Evolutionary conservation across 2,329 filamentous ascomycete species (phyloP).

Genomic region (Cercospora beticola): DNA sequence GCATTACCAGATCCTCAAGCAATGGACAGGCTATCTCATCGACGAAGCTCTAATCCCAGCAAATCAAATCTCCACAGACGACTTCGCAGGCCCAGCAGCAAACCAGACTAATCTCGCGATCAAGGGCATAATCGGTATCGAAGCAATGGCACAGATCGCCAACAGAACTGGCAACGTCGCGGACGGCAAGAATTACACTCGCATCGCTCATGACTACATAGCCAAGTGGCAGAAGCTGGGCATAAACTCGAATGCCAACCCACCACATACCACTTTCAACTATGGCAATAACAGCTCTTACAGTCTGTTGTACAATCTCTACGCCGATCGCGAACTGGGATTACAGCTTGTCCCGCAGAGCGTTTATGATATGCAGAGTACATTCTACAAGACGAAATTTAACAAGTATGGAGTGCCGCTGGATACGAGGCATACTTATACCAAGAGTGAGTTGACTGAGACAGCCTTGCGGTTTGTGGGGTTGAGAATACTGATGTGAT

Average conservation of each 20-base stretch:
- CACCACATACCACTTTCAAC: conserved; percentile 50
- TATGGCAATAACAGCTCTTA: conserved; percentile 43
- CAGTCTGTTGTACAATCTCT: conserved; percentile 57
- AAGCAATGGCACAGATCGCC: conserved; percentile 58
- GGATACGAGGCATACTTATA: conserved; percentile 51
- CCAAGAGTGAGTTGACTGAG: conserved; percentile 26
- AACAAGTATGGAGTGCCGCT: conserved; percentile 53
- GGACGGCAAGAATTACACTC: conserved; percentile 46
- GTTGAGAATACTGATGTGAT: not conserved
- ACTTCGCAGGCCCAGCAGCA: conserved; percentile 37
- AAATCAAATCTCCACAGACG: conserved; percentile 49
- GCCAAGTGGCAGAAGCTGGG: conserved; percentile 33
- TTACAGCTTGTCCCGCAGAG: conserved; percentile 51
- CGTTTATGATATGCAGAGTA: conserved; percentile 55
- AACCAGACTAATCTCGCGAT: conserved; percentile 57
- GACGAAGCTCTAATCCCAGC: conserved; percentile 56
- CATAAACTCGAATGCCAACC: conserved; percentile 36
- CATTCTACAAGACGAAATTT: conserved; percentile 55
- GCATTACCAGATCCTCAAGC: conserved; percentile 55
- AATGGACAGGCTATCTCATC: conserved; percentile 58
- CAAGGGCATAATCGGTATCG: conserved; percentile 61
- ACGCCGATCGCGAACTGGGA: conserved; percentile 49
- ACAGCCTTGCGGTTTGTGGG: too few relatives aligned
- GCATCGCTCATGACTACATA: conserved; percentile 55
- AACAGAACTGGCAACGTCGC: conserved; percentile 46